These are phyloP conservation scores for Trametes sanguinea DNA, from an alignment of 768 basidiomycete genomes.

Conservation along the genomic window DNA sequence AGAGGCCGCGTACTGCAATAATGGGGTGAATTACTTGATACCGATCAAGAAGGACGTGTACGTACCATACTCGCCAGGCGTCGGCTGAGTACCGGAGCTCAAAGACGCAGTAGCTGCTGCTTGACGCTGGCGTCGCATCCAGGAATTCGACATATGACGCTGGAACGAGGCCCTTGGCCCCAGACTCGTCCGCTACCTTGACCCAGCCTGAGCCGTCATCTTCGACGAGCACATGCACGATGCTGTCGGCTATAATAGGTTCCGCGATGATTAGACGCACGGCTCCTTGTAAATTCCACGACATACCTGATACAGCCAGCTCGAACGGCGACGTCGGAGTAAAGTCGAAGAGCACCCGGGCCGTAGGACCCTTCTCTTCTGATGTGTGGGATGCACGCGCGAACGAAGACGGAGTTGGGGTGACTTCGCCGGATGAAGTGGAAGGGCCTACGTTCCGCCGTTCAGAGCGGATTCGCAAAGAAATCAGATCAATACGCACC, in stretches of 20 bases:
- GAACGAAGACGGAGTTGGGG: conserved; percentile 61
- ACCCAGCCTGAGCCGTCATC: conserved; percentile 90
- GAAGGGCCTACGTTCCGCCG: not conserved
- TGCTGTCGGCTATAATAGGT: conserved; percentile 54
- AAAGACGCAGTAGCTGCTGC: conserved; percentile 21
- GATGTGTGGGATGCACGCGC: conserved; percentile 42
- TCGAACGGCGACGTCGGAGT: conserved; percentile 76
- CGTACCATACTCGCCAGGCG: conserved; percentile 55
- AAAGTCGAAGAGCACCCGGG: conserved; percentile 75
- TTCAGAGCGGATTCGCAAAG: not conserved
- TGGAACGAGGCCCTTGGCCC: conserved; percentile 75
- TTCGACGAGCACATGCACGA: conserved; percentile 69
- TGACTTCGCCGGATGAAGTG: not conserved
- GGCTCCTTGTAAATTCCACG: not conserved
- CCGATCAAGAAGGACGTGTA: not conserved
- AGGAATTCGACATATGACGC: conserved; percentile 69
- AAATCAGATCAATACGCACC: conserved; percentile 17
- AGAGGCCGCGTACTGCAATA: conserved; percentile 72
- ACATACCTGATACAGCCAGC: conserved; percentile 61
- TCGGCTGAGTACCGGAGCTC: conserved; percentile 27
- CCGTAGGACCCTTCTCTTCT: conserved; percentile 50
- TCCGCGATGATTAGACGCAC: not conserved
- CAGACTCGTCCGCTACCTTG: conserved; percentile 62
- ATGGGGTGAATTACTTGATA: too few relatives aligned
- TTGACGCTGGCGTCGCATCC: conserved; percentile 24